A percentile compares a stretch with the other conserved stretches of the same genome.
These are phyloP conservation scores for Fusarium proliferatum DNA, from an alignment of 2,329 filamentous ascomycete species.

Conservation along the genomic window DNA sequence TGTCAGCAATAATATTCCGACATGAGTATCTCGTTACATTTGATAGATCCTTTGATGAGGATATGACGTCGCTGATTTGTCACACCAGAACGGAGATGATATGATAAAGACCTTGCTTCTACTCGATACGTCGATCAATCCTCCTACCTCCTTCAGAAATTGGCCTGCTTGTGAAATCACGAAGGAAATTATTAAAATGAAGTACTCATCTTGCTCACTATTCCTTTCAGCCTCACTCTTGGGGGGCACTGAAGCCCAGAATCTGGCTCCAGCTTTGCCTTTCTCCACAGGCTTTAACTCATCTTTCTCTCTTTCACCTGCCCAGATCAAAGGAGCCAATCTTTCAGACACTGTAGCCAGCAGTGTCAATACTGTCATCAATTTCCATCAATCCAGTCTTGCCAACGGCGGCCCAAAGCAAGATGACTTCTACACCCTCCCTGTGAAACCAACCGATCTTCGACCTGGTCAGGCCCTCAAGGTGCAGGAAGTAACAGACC, in stretches of 20 bases:
- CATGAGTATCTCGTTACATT: not conserved
- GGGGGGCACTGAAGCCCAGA: not conserved
- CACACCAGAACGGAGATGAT: not conserved
- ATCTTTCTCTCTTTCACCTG: constrained; percentile 7
- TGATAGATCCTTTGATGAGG: fast-evolving
- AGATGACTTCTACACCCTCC: constrained; percentile 34
- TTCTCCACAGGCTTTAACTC: constrained; percentile 29
- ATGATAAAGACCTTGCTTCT: not conserved
- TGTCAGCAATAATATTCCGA: fast-evolving
- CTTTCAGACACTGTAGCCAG: not conserved
- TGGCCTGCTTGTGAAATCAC: fast-evolving
- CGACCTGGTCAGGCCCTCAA: constrained; percentile 24
- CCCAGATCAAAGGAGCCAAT: constrained; percentile 9
- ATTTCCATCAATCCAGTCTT: constrained; percentile 23
- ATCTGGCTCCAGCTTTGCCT: not conserved
- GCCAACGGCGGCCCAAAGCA: constrained; percentile 29
- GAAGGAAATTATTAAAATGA: fast-evolving
- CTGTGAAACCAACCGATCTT: not conserved
- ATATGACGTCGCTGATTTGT: not conserved
- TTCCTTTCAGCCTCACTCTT: fast-evolving
- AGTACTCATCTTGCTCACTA: fast-evolving
- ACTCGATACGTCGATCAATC: no score
- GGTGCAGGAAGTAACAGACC: constrained; percentile 23
- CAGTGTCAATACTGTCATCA: constrained; percentile 21
- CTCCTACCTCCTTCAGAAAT: not conserved